Evolutionary conservation across 2,329 filamentous ascomycete genomes (phyloP), one percentile per base, ranked within the genome.

Genomic region (Clonostachys byssicola): DNA sequence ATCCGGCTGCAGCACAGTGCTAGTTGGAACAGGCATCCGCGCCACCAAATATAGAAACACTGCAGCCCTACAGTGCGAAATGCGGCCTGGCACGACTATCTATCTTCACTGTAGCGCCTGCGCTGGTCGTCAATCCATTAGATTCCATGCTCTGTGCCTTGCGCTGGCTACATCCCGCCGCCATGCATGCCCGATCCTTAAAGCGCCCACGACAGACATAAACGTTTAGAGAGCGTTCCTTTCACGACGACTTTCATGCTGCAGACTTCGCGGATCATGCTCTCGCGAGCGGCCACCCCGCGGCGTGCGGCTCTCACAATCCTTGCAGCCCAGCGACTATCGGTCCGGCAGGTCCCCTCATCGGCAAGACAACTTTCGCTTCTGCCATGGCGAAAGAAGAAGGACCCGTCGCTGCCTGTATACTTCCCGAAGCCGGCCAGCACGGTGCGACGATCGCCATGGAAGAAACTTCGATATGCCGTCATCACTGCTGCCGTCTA

Each of bases 401-500:
- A 45, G 51, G 33, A 44, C 17, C 42, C 53, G 3, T 51, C 56
- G 6, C 42, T 66, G 1, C 64, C 65, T 0, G 58, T 67, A 3
- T 68, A 67, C 43, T 70, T 70, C 23, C 50, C 62, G 5, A 56
- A 47, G 14, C 34, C 30, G 34, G 12, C 9, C 1, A 9, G n/a
- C 3, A 20, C 35, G 17, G 39, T 17, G n/a, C 34, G 33, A 18
- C 16, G 14, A 17, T 18, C 45, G 6, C 41, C 34, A 42, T n/a
- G 20, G 42, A 20, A 16, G 20, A 40, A 41, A 38, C 8, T 44
- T 14, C 42, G 47, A 10, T 48, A 48, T 16, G 55, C 54, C 17
- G 44, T 62, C 18, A 59, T 69, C 34, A 60, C 65, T 6, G 59
- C 58, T 6, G 47, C 66, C 12, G 53, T 66, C 12, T 52, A 61